These are phyloP conservation scores for Trichoderma brevicompactum DNA, from an alignment of 2,329 filamentous ascomycete species.

Conservation along the genomic window DNA sequence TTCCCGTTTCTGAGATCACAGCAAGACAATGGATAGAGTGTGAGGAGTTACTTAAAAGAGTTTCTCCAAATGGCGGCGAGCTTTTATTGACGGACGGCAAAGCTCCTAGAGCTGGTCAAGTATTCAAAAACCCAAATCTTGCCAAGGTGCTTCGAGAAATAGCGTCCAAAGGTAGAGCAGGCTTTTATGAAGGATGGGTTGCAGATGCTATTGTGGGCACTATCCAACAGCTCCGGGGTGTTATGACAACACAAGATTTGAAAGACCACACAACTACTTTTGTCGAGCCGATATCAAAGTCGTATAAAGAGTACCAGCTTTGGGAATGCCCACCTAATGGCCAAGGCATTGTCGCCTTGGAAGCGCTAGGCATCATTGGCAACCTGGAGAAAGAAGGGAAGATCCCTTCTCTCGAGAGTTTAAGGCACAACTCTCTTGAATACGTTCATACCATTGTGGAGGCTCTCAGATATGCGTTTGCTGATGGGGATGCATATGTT, in stretches of 20 bases:
- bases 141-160: constrained; percentile 20
- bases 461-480: constrained; percentile 14
- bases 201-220: constrained; percentile 9
- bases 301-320: constrained; percentile 9
- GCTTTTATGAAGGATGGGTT: constrained; percentile 24
- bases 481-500: constrained; percentile 18
- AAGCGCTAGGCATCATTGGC: constrained; percentile 19
- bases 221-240: constrained; percentile 1
- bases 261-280: constrained; percentile 11
- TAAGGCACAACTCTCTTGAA: constrained; percentile 11
- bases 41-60: constrained; percentile 6
- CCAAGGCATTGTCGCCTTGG: constrained; percentile 20
- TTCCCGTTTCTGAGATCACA: constrained; percentile 12
- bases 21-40: constrained; percentile 25
- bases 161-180: constrained; percentile 11
- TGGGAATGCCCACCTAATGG: constrained; percentile 24
- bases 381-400: constrained; percentile 7
- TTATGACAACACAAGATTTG: constrained; percentile 18
- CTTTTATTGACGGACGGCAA: neutral
- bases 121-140: constrained; percentile 18
- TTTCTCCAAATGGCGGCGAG: constrained; percentile 14
- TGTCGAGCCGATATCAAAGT: constrained; percentile 18
- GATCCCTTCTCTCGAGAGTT: neutral
- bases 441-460: constrained; percentile 16
- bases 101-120: constrained; percentile 18